Conservation (phyloP, 2,329 filamentous ascomycete genomes). For the Xylaria sp. region DNA sequence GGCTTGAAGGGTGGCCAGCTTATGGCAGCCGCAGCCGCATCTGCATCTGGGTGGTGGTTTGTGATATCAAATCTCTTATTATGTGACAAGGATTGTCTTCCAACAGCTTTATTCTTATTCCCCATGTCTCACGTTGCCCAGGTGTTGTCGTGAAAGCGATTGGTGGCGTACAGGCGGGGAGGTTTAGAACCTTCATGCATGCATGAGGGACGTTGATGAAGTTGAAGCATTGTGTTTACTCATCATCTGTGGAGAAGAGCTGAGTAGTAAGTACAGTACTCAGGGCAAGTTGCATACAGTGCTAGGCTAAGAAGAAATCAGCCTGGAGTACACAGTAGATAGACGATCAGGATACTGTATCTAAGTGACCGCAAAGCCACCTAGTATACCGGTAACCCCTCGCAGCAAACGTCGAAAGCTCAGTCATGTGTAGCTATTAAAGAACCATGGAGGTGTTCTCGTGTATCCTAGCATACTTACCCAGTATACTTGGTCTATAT, state of each 20-base stretch:
- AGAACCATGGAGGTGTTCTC: too few species aligned
- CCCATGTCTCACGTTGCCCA: conserved; percentile 21
- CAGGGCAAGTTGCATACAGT: too few species aligned
- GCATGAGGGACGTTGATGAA: not conserved
- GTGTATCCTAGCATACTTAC: not conserved
- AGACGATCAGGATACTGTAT: not conserved
- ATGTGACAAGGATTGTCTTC: conserved; percentile 13
- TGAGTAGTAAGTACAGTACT: too few species aligned
- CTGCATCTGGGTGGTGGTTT: conserved; percentile 33
- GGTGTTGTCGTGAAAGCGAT: not conserved
- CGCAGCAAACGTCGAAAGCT: not conserved
- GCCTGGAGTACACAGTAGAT: not conserved
- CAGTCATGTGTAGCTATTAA: not conserved
- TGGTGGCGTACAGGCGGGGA: not conserved
- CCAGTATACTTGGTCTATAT: not conserved
- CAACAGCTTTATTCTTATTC: conserved; percentile 22
- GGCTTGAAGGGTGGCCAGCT: conserved; percentile 80
- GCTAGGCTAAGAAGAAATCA: not conserved
- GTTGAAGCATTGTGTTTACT: not conserved
- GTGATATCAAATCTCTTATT: conserved; percentile 36
- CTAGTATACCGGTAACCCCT: not conserved
- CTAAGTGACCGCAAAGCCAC: not conserved
- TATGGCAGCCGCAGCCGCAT: conserved; percentile 51
- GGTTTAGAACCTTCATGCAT: conserved; percentile 7
- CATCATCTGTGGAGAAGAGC: too few species aligned